Evolutionary conservation across 306 rosid species (phyloP).

Genomic region (Ochetophila trinervis): DNA sequence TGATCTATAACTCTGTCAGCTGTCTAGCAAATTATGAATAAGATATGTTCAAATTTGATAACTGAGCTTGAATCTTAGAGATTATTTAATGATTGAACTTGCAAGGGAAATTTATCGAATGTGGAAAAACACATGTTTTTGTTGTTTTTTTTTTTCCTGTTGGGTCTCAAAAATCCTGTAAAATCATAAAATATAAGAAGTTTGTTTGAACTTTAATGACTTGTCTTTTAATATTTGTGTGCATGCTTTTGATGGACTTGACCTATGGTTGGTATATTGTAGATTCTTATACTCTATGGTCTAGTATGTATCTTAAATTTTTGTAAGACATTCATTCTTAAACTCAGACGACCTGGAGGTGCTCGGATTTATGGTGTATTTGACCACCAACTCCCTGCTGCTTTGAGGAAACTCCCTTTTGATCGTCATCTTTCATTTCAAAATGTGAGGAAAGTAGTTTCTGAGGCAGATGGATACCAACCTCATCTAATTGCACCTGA

Average conservation of each 20-base stretch:
- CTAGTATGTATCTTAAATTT: neutral
- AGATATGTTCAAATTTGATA: neutral
- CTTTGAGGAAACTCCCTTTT: constrained; percentile 49
- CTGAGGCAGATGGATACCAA: constrained; percentile 56
- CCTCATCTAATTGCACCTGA: constrained; percentile 62
- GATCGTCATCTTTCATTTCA: constrained; percentile 44
- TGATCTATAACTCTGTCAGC: neutral
- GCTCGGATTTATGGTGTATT: constrained; percentile 47
- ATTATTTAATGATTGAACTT: neutral
- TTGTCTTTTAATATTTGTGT: neutral
- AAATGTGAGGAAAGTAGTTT: constrained; percentile 46
- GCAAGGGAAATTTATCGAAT: no score
- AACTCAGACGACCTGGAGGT: constrained; percentile 53
- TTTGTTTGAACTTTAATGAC: neutral
- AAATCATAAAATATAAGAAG: neutral
- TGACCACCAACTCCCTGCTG: constrained; percentile 51
- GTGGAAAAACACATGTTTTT: neutral
- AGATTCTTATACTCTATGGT: neutral
- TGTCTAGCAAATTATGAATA: neutral
- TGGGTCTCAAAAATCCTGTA: neutral
- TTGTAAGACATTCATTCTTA: neutral
- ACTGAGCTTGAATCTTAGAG: neutral
- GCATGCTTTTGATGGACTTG: neutral
- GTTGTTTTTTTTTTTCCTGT: no score
- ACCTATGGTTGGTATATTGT: neutral